A percentile compares a stretch with the other conserved stretches of the same genome.
These are phyloP conservation scores for Penicillium freii DNA, from an alignment of 2,329 filamentous ascomycete genomes.

Conservation along the genomic window DNA sequence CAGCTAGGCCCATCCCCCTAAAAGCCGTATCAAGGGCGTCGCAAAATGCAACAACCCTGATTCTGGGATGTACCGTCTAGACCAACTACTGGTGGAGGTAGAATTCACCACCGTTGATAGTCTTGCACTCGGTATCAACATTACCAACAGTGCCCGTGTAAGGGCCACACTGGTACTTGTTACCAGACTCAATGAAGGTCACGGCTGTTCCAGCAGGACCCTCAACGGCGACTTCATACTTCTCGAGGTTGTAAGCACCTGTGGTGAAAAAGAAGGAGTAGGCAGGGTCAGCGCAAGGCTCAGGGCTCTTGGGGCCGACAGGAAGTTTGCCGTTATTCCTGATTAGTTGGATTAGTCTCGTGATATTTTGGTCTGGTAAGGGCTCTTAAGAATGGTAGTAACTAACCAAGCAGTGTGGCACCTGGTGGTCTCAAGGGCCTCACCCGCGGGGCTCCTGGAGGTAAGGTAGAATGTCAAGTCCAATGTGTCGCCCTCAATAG, in stretches of 20 bases:
- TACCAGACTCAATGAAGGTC: neutral
- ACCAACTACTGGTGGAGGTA: neutral
- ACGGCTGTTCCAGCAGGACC: neutral
- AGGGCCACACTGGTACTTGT: slow-evolving; percentile 4
- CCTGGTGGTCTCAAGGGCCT: neutral
- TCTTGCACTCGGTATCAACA: slow-evolving; percentile 2
- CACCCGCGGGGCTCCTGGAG: neutral
- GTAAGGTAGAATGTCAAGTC: neutral
- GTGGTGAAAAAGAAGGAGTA: neutral
- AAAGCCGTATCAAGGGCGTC: neutral
- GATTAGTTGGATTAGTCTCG: neutral
- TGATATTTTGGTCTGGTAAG: no score
- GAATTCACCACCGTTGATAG: slow-evolving; percentile 1
- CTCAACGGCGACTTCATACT: neutral
- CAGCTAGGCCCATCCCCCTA: neutral
- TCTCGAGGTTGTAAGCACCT: neutral
- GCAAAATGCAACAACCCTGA: neutral
- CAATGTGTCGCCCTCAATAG: neutral
- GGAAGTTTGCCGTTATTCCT: neutral
- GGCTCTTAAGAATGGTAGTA: neutral
- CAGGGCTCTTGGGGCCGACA: neutral
- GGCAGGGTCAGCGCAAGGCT: neutral
- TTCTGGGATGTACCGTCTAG: neutral
- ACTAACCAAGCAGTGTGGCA: slow-evolving; percentile 3
- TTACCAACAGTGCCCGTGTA: neutral